phyloP scores from a whole-genome alignment of 78 protist genomes.

The Dictyostelium discoideum region DNA sequence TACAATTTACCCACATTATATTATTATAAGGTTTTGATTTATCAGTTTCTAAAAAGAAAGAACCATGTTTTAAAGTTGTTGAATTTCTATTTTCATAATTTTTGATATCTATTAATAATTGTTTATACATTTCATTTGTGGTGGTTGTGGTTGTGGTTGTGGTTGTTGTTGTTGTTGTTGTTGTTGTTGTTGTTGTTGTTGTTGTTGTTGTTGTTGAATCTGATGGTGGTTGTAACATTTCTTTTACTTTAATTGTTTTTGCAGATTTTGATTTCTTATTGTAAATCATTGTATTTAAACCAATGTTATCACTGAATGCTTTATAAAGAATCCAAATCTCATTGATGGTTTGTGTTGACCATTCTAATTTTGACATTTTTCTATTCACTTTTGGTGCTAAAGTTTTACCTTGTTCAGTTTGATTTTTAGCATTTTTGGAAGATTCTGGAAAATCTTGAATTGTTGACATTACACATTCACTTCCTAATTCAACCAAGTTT shows the following conservation, averaged over 20 bases:
- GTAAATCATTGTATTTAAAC: not conserved
- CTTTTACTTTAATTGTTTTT: not conserved
- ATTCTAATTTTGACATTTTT: slow-evolving; percentile 17
- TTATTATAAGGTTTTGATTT: not conserved
- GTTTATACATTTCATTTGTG: not conserved
- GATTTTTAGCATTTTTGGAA: slow-evolving; percentile 2
- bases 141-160: too few species aligned
- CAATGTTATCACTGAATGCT: slow-evolving; percentile 60
- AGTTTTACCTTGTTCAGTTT: slow-evolving; percentile 22
- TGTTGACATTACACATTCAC: not conserved
- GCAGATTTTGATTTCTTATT: slow-evolving; percentile 17
- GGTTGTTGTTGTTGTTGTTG: too few species aligned
- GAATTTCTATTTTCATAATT: not conserved
- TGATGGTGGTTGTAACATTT: slow-evolving; percentile 14
- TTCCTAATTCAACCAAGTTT: not conserved
- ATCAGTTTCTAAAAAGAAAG: not conserved
- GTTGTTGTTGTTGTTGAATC: too few species aligned
- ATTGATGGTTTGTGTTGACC: not conserved
- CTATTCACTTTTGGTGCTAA: slow-evolving; percentile 31
- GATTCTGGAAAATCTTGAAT: not conserved
- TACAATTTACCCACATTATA: slow-evolving; percentile 44
- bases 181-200: too few species aligned
- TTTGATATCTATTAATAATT: not conserved
- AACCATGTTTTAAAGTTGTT: not conserved
- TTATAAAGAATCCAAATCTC: slow-evolving; percentile 39